phyloP scores from a whole-genome alignment of 1,284 basidiomycete species.

The Cystobasidiaceae sp. region DNA sequence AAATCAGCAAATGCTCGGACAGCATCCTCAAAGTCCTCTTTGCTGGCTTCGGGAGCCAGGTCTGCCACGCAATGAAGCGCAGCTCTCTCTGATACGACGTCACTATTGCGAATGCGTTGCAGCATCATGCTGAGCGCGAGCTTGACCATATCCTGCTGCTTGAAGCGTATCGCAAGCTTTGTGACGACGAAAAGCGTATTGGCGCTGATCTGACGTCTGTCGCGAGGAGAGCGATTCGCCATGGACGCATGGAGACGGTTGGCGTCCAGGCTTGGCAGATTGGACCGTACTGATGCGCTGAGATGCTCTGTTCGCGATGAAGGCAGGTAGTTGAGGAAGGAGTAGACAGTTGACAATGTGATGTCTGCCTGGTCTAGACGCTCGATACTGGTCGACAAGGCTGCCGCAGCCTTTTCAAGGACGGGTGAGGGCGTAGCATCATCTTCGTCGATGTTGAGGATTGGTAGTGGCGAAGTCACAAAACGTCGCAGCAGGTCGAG shows the following conservation, averaged over 20 bases:
- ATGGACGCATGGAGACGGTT: background rate
- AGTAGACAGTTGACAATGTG: slow-evolving; percentile 92
- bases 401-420: slow-evolving; percentile 62
- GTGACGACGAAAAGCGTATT: slow-evolving; percentile 13
- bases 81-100: slow-evolving; percentile 3
- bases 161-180: slow-evolving; percentile 6
- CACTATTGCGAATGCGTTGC: slow-evolving; percentile 4
- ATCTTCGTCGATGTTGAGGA: slow-evolving; percentile 79
- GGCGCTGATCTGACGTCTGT: slow-evolving; percentile 3
- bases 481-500: slow-evolving; percentile 78
- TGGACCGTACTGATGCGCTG: slow-evolving; percentile 3
- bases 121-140: slow-evolving; percentile 27
- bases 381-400: slow-evolving; percentile 81
- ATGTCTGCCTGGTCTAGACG: slow-evolving; percentile 84
- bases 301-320: slow-evolving; percentile 60
- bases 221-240: slow-evolving; percentile 15
- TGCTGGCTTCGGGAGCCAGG: slow-evolving; percentile 4
- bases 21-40: slow-evolving; percentile 14
- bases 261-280: background rate
- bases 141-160: background rate
- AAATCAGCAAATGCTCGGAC: slow-evolving; percentile 6
- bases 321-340: slow-evolving; percentile 83
- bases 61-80: background rate
- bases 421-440: slow-evolving; percentile 8
- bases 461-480: slow-evolving; percentile 76